These are phyloP conservation scores for Russula dissimulans DNA, from an alignment of 768 basidiomycete genomes.

Conservation along the genomic window DNA sequence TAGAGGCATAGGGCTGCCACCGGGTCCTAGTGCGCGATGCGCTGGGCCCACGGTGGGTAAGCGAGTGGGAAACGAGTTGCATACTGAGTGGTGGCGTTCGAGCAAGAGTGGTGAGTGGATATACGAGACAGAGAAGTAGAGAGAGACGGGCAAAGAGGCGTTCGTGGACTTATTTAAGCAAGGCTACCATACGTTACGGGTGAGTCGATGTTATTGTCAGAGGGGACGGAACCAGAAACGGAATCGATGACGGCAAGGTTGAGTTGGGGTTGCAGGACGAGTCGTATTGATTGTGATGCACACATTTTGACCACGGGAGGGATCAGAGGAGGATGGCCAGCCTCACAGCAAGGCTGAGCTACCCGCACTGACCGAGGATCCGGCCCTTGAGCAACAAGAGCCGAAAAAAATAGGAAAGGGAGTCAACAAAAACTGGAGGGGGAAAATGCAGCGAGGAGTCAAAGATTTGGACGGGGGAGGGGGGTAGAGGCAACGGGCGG, in stretches of 20 bases:
- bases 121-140: not conserved
- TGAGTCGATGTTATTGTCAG: slow-evolving; percentile 1
- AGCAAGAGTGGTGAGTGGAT: slow-evolving; percentile 6
- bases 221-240: slow-evolving; percentile 16
- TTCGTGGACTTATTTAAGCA: slow-evolving; percentile 13
- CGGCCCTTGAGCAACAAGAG: slow-evolving; percentile 17
- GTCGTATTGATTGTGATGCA: slow-evolving; percentile 19
- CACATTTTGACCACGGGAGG: slow-evolving; percentile 34
- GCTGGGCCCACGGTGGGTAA: slow-evolving; percentile 65
- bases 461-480: not conserved
- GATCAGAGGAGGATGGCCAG: slow-evolving; percentile 26
- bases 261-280: slow-evolving; percentile 23
- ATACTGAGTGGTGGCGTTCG: slow-evolving; percentile 18
- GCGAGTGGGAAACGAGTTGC: slow-evolving; percentile 36
- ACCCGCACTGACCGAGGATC: slow-evolving; percentile 29
- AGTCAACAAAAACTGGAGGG: not conserved
- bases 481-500: not conserved
- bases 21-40: slow-evolving; percentile 55
- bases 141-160: not conserved
- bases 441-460: slow-evolving; percentile 3
- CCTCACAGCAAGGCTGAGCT: slow-evolving; percentile 35
- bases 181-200: slow-evolving; percentile 8
- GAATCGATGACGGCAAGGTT: slow-evolving; percentile 17
- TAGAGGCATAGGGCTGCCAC: slow-evolving; percentile 67
- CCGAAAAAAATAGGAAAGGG: slow-evolving; percentile 19